phyloP scores from a whole-genome alignment of 164 flowering plant genomes.

The Hamamelis virginiana region DNA sequence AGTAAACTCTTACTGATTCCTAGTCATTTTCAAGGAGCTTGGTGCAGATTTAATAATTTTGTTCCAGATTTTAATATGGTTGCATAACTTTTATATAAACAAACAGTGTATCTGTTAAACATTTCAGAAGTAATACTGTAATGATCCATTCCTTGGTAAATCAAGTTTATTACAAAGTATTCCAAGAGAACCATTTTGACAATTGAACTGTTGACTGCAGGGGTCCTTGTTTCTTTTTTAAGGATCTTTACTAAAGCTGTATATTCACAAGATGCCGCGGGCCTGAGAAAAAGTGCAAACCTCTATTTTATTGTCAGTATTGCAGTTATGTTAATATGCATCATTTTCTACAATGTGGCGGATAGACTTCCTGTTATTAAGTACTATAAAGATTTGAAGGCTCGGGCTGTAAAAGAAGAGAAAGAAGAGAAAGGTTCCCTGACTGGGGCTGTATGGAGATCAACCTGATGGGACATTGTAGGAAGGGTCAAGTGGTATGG shows the following conservation, averaged over 20 bases:
- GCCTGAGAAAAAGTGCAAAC: constrained; percentile 83
- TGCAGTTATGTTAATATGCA: constrained; percentile 63
- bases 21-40: too few relatives aligned
- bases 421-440: constrained; percentile 48
- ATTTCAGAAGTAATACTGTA: too few relatives aligned
- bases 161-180: not conserved
- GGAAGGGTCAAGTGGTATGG: constrained; percentile 81
- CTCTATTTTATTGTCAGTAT: constrained; percentile 81
- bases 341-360: constrained; percentile 70
- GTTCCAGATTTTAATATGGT: too few relatives aligned
- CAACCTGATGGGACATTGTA: constrained; percentile 59
- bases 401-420: constrained; percentile 56
- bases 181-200: not conserved
- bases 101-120: too few relatives aligned
- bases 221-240: constrained; percentile 85
- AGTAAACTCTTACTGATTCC: too few relatives aligned
- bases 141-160: not conserved
- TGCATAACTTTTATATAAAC: too few relatives aligned
- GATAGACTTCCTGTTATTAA: constrained; percentile 78
- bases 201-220: constrained; percentile 44
- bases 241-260: constrained; percentile 81
- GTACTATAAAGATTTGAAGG: constrained; percentile 68
- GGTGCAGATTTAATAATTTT: too few relatives aligned
- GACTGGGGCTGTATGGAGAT: constrained; percentile 49
- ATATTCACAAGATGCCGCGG: constrained; percentile 65